phyloP scores from a whole-genome alignment of 495 filamentous ascomycete species.

The Penicillium malachiteum region DNA sequence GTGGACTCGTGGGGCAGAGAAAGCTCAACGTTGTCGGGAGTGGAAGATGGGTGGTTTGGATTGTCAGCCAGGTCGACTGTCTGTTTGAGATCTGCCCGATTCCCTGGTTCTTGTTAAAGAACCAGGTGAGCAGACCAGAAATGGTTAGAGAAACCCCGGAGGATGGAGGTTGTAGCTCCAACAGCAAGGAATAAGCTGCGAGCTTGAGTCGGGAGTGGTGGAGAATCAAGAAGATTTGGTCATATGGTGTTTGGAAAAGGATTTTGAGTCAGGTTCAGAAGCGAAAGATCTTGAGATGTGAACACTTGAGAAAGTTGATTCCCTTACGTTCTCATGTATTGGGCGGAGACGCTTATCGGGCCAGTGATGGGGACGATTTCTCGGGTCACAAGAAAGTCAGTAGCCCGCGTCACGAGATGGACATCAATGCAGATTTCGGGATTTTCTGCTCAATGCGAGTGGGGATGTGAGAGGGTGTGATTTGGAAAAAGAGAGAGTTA shows the following conservation, averaged over 20 bases:
- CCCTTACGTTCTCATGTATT: background rate
- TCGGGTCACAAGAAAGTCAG: conserved; percentile 8
- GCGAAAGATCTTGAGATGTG: background rate
- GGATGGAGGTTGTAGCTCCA: background rate
- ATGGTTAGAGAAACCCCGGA: conserved; percentile 11
- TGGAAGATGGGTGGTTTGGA: conserved; percentile 49
- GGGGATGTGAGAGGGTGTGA: background rate
- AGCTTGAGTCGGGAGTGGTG: background rate
- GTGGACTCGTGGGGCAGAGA: conserved; percentile 37
- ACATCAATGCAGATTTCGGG: too few species aligned
- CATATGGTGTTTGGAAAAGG: background rate
- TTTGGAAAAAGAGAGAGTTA: background rate
- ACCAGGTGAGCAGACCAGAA: conserved; percentile 51
- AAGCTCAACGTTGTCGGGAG: conserved; percentile 58
- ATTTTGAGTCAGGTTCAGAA: background rate
- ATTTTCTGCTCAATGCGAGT: background rate
- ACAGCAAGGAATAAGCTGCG: background rate
- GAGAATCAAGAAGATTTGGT: background rate
- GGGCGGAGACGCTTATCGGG: conserved; percentile 6
- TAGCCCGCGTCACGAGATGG: conserved; percentile 1
- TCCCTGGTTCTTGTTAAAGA: conserved; percentile 48
- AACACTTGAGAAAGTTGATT: background rate
- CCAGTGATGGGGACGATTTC: background rate
- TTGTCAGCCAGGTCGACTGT: conserved; percentile 66
- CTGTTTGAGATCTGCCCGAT: conserved; percentile 45